Evolutionary conservation across 345 rosid species (phyloP).

Genomic region (Chamaenerion angustifolium): DNA sequence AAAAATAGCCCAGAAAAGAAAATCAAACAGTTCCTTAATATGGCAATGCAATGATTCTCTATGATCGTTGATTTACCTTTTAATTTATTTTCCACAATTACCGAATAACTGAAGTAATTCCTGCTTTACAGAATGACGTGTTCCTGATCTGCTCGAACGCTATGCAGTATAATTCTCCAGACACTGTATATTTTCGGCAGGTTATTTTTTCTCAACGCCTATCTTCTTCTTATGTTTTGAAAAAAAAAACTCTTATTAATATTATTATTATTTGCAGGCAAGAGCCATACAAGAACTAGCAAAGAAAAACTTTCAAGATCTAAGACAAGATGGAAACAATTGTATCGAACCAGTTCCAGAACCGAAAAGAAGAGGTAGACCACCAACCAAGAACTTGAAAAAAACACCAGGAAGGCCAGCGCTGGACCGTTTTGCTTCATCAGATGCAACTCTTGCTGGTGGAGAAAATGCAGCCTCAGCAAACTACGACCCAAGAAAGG

Average conservation of each 20-base stretch:
- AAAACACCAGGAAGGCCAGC: constrained; percentile 38
- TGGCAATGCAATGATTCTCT: too few relatives aligned
- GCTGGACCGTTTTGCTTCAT: constrained; percentile 24
- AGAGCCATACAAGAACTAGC: constrained; percentile 80
- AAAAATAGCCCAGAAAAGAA: too few relatives aligned
- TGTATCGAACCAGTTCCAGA: constrained; percentile 29
- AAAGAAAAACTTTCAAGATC: constrained; percentile 58
- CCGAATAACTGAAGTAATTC: too few relatives aligned
- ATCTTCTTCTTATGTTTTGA: neutral
- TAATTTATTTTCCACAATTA: too few relatives aligned
- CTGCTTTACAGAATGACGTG: constrained; percentile 48
- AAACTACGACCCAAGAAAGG: constrained; percentile 29
- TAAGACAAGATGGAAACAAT: constrained; percentile 74
- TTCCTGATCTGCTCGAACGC: constrained; percentile 68
- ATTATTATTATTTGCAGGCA: constrained; percentile 34
- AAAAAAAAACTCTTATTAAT: neutral
- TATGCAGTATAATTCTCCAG: constrained; percentile 79
- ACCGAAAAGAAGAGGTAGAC: constrained; percentile 44
- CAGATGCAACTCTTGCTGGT: constrained; percentile 44
- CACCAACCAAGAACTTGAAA: constrained; percentile 37
- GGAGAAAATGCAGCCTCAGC: constrained; percentile 21
- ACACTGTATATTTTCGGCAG: constrained; percentile 76
- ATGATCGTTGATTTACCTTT: too few relatives aligned
- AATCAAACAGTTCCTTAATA: too few relatives aligned
- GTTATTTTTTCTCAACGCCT: constrained; percentile 16